A percentile compares a stretch with the other conserved stretches of the same genome.
Evolutionary conservation across 805 yeast genomes (phyloP).

Genomic region (Yarrowia sp.): DNA sequence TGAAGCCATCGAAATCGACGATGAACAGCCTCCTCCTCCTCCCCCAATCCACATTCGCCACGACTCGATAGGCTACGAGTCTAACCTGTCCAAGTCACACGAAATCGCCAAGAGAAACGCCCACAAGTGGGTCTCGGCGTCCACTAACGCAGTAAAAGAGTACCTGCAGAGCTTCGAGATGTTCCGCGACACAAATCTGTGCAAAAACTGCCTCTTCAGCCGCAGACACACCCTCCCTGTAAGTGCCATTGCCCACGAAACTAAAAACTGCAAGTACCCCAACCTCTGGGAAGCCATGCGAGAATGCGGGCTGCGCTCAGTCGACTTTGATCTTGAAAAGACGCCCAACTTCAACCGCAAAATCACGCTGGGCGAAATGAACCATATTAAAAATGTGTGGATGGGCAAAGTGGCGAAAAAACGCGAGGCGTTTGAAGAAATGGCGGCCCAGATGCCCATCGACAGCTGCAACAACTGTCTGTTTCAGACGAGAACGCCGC

Average conservation of each 20-base stretch:
- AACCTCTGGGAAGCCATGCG: not conserved
- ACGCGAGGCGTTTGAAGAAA: not conserved
- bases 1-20: not conserved
- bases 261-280: not conserved
- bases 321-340: not conserved
- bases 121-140: not conserved
- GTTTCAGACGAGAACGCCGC: not conserved
- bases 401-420: not conserved
- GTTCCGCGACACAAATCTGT: not conserved
- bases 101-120: conserved; percentile 7
- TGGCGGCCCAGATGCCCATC: not conserved
- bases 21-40: not conserved
- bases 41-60: not conserved
- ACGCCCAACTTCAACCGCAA: not conserved
- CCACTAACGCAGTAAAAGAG: not conserved
- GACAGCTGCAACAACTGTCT: not conserved
- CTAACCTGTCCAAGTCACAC: not conserved
- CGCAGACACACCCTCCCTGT: not conserved
- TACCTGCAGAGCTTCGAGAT: not conserved
- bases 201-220: not conserved
- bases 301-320: not conserved
- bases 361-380: not conserved
- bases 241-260: not conserved
- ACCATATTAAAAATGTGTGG: not conserved
- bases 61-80: not conserved